phyloP scores from a whole-genome alignment of 352 stramenopile species.

The Saprolegnia diclina region DNA sequence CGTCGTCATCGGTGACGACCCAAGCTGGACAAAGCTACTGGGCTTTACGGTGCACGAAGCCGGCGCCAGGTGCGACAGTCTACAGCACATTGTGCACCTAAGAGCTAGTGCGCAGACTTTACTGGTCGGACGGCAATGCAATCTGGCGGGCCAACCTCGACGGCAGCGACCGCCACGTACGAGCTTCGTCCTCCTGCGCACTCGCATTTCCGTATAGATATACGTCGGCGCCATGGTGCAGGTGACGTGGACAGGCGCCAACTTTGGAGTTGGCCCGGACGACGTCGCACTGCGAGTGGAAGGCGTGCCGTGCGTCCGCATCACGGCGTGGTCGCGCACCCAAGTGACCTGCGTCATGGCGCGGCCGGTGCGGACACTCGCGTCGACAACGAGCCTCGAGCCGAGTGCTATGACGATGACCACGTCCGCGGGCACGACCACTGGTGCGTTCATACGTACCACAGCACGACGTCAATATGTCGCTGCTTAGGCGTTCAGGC shows the following conservation, averaged over 20 bases:
- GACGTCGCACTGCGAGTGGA: slow-evolving; percentile 7
- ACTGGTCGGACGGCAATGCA: slow-evolving; percentile 15
- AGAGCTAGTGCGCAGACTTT: neutral
- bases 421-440: neutral
- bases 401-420: neutral
- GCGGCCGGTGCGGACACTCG: neutral
- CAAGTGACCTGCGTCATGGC: slow-evolving; percentile 13
- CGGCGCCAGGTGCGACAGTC: neutral
- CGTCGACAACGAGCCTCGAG: neutral
- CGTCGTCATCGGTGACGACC: neutral
- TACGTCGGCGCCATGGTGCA: neutral
- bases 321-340: slow-evolving; percentile 12
- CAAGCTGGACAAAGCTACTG: slow-evolving; percentile 1
- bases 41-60: slow-evolving; percentile 17
- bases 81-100: too few relatives aligned
- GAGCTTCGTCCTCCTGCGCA: neutral
- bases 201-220: slow-evolving; percentile 2
- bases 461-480: neutral
- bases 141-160: slow-evolving; percentile 20
- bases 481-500: neutral
- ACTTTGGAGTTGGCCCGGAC: neutral
- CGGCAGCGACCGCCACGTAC: neutral
- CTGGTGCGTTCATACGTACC: neutral
- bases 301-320: neutral
- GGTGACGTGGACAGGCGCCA: slow-evolving; percentile 13